Conservation (phyloP, 2,329 filamentous ascomycete species). For the Septoria linicola region DNA sequence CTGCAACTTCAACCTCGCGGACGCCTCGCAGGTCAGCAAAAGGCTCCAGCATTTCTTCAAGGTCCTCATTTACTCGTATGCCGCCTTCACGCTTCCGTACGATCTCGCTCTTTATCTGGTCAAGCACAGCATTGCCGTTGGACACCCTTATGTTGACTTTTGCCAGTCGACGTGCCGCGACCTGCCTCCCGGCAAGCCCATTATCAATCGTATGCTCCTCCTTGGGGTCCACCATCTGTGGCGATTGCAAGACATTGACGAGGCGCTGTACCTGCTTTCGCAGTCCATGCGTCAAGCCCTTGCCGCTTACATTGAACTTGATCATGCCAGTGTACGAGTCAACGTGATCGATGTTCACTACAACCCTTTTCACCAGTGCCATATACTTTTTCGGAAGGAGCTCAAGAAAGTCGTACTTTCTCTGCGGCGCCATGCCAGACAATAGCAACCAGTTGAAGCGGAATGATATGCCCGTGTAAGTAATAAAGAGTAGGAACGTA, state of each 20-base stretch:
- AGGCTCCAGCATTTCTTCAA: slow-evolving; percentile 46
- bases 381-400: slow-evolving; percentile 45
- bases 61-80: slow-evolving; percentile 35
- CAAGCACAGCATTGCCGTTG: slow-evolving; percentile 36
- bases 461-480: slow-evolving; percentile 46
- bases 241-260: slow-evolving; percentile 39
- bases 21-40: slow-evolving; percentile 42
- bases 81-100: slow-evolving; percentile 32
- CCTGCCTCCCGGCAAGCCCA: neutral
- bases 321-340: slow-evolving; percentile 54
- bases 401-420: slow-evolving; percentile 43
- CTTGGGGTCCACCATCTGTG: neutral
- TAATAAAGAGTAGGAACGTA: slow-evolving; percentile 48
- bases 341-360: slow-evolving; percentile 49
- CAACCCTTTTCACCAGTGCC: slow-evolving; percentile 42
- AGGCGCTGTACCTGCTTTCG: slow-evolving; percentile 43
- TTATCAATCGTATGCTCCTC: slow-evolving; percentile 19
- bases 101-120: slow-evolving; percentile 34
- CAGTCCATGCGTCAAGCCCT: slow-evolving; percentile 46
- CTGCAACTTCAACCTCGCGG: slow-evolving; percentile 39
- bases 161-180: slow-evolving; percentile 19
- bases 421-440: slow-evolving; percentile 42
- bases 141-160: slow-evolving; percentile 32
- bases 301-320: slow-evolving; percentile 51
- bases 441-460: slow-evolving; percentile 46